These are phyloP conservation scores for Kuraishia hungarica DNA, from an alignment of 805 yeast genomes.

Conservation along the genomic window DNA sequence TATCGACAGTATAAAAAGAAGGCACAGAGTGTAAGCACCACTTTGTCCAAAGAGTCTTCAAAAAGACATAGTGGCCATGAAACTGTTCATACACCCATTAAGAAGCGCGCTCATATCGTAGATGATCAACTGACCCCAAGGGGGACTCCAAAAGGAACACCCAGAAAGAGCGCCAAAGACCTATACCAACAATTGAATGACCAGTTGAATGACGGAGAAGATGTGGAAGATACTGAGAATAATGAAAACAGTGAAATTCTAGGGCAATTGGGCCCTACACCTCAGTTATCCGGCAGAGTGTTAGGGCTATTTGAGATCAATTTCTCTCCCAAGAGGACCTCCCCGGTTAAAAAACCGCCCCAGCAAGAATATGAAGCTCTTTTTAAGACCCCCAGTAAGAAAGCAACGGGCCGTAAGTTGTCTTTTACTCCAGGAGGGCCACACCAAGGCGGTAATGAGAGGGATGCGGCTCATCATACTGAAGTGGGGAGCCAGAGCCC, in stretches of 20 bases:
- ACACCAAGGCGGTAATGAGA: too few relatives aligned
- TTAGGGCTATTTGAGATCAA: conserved; percentile 61
- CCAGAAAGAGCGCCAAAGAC: not conserved
- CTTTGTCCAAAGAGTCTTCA: too few relatives aligned
- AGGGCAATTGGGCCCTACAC: conserved; percentile 72
- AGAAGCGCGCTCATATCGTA: not conserved
- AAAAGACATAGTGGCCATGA: too few relatives aligned
- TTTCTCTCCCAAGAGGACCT: conserved; percentile 1
- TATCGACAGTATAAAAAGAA: conserved; percentile 13
- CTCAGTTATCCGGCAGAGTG: conserved; percentile 74
- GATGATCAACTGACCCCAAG: too few relatives aligned
- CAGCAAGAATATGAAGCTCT: conserved; percentile 3
- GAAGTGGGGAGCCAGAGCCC: too few relatives aligned
- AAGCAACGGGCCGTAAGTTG: not conserved
- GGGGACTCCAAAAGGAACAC: too few relatives aligned
- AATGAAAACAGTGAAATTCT: not conserved
- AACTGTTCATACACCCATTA: not conserved
- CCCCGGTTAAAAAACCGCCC: conserved; percentile 11
- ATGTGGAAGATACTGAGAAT: not conserved
- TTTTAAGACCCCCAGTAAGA: conserved; percentile 21
- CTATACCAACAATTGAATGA: not conserved
- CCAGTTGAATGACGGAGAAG: too few relatives aligned
- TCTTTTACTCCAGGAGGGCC: not conserved
- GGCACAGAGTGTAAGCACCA: not conserved
- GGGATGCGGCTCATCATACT: too few relatives aligned